Base-by-base conservation (phyloP, 305 asterid genomes). In the Fraxinus nigra region DNA sequence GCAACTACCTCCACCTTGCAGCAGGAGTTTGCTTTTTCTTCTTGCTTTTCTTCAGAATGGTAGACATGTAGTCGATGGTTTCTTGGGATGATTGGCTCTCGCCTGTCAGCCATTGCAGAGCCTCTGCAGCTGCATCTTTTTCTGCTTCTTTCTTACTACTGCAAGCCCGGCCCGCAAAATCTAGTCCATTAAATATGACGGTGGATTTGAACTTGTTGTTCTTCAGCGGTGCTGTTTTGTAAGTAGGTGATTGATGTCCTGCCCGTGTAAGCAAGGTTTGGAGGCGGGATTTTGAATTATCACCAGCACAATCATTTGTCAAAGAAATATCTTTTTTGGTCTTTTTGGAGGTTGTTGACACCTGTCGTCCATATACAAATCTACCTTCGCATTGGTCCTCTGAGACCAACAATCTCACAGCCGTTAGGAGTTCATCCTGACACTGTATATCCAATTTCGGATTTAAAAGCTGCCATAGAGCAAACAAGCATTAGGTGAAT, bases 51-150 rank as follows among this genome's bases (percentile, higher is more conserved):
- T 87, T 93, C 82, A 95, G 81, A 86, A 95, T 85, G 56, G 95
- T 72, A 65, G 96, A 92, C 95, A 92, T 84, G 82, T 85, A 82
- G 51, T 92, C 97, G 63, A 91, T 84, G 35, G 89, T 84, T 54
- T 73, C 77, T 2, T 84, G 86, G 11, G 95, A 87, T 26, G 97
- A 88, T 63, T 92, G 93, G 85, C 89, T 87, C 69, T 92, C 96
- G 11, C 97, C 97, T 22, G 91, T 90, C 88, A 94, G 86, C 96
- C 97, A 92, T 80, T 82, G 90, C 83, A 94, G 78, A 84, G 98
- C 98, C 90, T 91, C 97, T 20, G 90, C 89, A 83, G 98, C 98
- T 33, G 98, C 97, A 82, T 89, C 97, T 84, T 94, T 94, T 81
- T 93, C 98, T 37, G 98, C 97, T 48, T 90, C 97, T 89, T 92